phyloP scores from a whole-genome alignment of 441 rosid genomes.

The Pelargonium fulgidum region DNA sequence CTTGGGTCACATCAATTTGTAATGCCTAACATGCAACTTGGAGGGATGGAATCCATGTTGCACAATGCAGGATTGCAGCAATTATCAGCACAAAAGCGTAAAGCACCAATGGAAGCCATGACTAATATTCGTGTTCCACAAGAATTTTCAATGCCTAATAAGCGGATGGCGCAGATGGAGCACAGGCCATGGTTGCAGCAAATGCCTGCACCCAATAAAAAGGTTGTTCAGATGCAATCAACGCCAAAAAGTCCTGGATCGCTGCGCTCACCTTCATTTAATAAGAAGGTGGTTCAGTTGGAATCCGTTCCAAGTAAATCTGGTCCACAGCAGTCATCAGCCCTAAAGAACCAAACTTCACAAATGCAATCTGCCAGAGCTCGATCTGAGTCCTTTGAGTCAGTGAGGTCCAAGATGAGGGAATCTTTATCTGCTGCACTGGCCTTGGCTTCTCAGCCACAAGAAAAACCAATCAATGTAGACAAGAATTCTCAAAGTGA shows the following conservation, averaged over 20 bases:
- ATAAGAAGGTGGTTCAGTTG: slow-evolving; percentile 34
- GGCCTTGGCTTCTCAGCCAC: slow-evolving; percentile 50
- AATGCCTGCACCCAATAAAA: slow-evolving; percentile 34
- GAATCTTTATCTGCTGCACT: slow-evolving; percentile 73
- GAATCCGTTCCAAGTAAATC: slow-evolving; percentile 39
- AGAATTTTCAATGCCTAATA: slow-evolving; percentile 34
- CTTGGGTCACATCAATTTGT: slow-evolving; percentile 28
- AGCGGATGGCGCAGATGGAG: slow-evolving; percentile 42
- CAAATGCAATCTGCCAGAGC: slow-evolving; percentile 37
- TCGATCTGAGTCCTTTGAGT: slow-evolving; percentile 43
- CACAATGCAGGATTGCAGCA: slow-evolving; percentile 39
- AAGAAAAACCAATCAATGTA: slow-evolving; percentile 27
- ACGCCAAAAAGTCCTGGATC: slow-evolving; percentile 27
- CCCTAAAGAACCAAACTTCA: slow-evolving; percentile 33
- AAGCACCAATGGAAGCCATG: slow-evolving; percentile 42
- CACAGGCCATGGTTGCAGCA: slow-evolving; percentile 82
- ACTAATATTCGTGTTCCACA: slow-evolving; percentile 29
- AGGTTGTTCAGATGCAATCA: slow-evolving; percentile 34
- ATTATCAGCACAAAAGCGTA: slow-evolving; percentile 44
- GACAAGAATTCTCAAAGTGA: slow-evolving; percentile 35
- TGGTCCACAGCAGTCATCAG: slow-evolving; percentile 27
- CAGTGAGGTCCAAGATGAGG: slow-evolving; percentile 86
- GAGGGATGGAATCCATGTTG: slow-evolving; percentile 28
- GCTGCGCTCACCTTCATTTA: slow-evolving; percentile 35
- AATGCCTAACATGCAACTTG: slow-evolving; percentile 26